A percentile compares a stretch with the other conserved stretches of the same genome.
phyloP scores from a whole-genome alignment of 768 basidiomycete species.

The Rhodocollybia butyracea region DNA sequence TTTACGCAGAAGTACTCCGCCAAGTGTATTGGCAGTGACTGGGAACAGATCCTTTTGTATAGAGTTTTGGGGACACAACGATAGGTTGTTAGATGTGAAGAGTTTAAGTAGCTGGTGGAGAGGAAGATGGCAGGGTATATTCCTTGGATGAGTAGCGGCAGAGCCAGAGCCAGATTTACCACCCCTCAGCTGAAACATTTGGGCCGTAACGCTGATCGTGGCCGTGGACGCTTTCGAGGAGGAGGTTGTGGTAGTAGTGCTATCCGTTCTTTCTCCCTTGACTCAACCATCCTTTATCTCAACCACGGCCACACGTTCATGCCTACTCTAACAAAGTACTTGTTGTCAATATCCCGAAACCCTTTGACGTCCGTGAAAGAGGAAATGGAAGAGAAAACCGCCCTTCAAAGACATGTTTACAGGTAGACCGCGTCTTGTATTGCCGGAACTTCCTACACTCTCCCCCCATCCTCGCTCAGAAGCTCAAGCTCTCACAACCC shows the following conservation, averaged over 20 bases:
- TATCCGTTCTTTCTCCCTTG: constrained; percentile 26
- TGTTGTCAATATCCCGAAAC: constrained; percentile 55
- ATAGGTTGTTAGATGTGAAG: constrained; percentile 77
- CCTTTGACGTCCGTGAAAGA: constrained; percentile 37
- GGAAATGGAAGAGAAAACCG: constrained; percentile 24
- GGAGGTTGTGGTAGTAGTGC: constrained; percentile 31
- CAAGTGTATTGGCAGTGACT: constrained; percentile 85
- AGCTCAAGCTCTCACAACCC: constrained; percentile 39
- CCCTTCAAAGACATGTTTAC: constrained; percentile 55
- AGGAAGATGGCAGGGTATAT: constrained; percentile 63
- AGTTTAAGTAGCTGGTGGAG: constrained; percentile 89
- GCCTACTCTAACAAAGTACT: constrained; percentile 45
- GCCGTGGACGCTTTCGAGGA: constrained; percentile 47
- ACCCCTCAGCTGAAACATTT: constrained; percentile 77
- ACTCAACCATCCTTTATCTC: constrained; percentile 59
- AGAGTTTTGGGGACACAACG: constrained; percentile 96
- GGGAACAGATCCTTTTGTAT: constrained; percentile 80
- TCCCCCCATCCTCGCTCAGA: constrained; percentile 29
- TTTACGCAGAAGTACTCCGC: too few species aligned
- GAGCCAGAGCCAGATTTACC: constrained; percentile 55
- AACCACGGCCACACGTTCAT: constrained; percentile 66
- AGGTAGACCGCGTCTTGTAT: constrained; percentile 46
- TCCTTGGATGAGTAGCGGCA: constrained; percentile 20
- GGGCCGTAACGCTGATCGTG: constrained; percentile 49
- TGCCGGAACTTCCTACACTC: constrained; percentile 30